Evolutionary conservation across 1,139 yeast genomes (phyloP).

Genomic region (Ashbya aceris): DNA sequence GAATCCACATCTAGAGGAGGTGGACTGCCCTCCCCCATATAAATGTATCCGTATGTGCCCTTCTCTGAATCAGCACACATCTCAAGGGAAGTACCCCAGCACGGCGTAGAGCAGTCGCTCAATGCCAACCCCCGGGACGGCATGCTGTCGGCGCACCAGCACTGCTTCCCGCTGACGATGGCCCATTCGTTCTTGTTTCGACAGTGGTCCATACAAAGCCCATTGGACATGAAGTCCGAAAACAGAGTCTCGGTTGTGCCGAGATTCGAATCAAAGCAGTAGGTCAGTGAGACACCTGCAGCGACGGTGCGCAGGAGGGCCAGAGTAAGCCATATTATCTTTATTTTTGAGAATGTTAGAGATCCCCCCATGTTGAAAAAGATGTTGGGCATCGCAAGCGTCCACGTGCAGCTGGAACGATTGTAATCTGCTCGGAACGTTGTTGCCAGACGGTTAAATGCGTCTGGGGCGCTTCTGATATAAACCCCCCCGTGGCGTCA

Average conservation of each 20-base stretch:
- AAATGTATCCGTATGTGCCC: conserved; percentile 16
- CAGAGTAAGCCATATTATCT: neutral
- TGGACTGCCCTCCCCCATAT: conserved; percentile 10
- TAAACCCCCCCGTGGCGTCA: no score
- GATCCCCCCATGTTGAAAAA: neutral
- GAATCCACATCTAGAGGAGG: conserved; percentile 1
- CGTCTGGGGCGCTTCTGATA: no score
- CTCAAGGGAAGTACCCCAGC: conserved; percentile 18
- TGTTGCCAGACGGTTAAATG: no score
- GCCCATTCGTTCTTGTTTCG: conserved; percentile 16
- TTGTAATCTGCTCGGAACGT: no score
- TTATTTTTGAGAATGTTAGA: neutral
- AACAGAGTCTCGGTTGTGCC: conserved; percentile 7
- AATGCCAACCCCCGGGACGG: conserved; percentile 12
- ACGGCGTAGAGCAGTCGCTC: conserved; percentile 12
- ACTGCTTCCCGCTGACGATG: conserved; percentile 15
- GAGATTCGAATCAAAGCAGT: conserved; percentile 13
- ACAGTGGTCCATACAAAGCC: conserved; percentile 14
- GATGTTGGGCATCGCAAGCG: neutral
- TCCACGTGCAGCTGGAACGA: no score
- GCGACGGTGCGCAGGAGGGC: neutral
- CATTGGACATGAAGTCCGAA: conserved; percentile 16
- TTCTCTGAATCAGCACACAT: conserved; percentile 15
- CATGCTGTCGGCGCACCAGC: conserved; percentile 19
- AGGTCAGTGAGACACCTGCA: conserved; percentile 8